These are phyloP conservation scores for Kwoniella europaea DNA, from an alignment of 768 basidiomycete species.

Conservation along the genomic window DNA sequence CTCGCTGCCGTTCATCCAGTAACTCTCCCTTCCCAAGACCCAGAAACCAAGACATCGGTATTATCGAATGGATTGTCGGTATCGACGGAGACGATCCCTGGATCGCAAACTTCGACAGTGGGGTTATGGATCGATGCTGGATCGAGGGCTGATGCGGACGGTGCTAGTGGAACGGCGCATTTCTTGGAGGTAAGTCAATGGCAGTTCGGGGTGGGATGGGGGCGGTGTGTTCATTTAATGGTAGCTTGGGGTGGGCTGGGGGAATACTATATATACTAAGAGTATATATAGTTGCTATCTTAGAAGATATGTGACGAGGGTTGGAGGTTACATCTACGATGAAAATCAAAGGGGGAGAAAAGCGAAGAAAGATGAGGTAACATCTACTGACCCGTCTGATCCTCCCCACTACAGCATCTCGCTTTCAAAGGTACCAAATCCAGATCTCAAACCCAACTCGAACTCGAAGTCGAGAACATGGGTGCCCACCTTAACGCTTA, in stretches of 20 bases:
- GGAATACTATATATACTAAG: background rate
- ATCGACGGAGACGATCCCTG: slow-evolving; percentile 86
- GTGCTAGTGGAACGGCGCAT: slow-evolving; percentile 94
- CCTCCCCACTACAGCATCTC: no score
- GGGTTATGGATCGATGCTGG: slow-evolving; percentile 99
- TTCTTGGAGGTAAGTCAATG: slow-evolving; percentile 73
- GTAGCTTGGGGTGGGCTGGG: slow-evolving; percentile 1
- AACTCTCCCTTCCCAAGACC: slow-evolving; percentile 58
- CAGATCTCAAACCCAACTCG: slow-evolving; percentile 84
- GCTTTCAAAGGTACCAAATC: slow-evolving; percentile 74
- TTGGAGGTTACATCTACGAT: no score
- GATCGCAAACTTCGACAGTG: slow-evolving; percentile 95
- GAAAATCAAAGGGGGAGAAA: no score
- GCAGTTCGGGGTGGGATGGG: slow-evolving; percentile 5
- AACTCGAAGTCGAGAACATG: slow-evolving; percentile 96
- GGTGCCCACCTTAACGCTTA: slow-evolving; percentile 98
- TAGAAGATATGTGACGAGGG: no score
- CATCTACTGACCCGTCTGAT: no score
- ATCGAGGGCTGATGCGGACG: slow-evolving; percentile 92
- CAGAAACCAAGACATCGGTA: slow-evolving; percentile 87
- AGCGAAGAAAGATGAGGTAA: no score
- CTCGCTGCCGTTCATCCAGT: slow-evolving; percentile 58
- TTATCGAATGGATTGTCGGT: slow-evolving; percentile 94
- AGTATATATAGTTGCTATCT: background rate
- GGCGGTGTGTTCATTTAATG: background rate